These are phyloP conservation scores for Arthroderma sp. DNA, from an alignment of 2,329 filamentous ascomycete species.

Conservation along the genomic window DNA sequence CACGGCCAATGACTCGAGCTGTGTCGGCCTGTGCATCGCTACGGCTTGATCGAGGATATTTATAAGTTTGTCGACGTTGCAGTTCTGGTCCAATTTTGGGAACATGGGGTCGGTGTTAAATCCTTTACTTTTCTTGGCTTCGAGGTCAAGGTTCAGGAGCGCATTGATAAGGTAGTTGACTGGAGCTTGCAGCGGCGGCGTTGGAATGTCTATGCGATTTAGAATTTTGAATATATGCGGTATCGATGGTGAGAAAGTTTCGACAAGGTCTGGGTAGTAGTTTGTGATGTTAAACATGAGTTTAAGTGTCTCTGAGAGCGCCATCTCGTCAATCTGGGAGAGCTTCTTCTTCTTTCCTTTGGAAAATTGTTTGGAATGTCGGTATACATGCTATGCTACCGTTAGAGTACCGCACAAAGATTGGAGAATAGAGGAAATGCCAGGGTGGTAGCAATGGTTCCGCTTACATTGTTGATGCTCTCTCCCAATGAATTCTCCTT, in stretches of 20 bases:
- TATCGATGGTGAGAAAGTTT: slow-evolving; percentile 54
- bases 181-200: slow-evolving; percentile 59
- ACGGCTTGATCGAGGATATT: slow-evolving; percentile 56
- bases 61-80: slow-evolving; percentile 52
- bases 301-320: slow-evolving; percentile 71
- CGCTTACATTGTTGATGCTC: slow-evolving; percentile 44
- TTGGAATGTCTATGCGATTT: slow-evolving; percentile 43
- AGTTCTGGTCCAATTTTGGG: slow-evolving; percentile 47
- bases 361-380: slow-evolving; percentile 50
- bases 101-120: slow-evolving; percentile 46
- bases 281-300: slow-evolving; percentile 80
- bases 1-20: slow-evolving; percentile 59
- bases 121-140: slow-evolving; percentile 36
- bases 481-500: slow-evolving; percentile 53
- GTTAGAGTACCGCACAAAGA: neutral
- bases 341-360: slow-evolving; percentile 24
- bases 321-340: slow-evolving; percentile 54
- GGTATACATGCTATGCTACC: slow-evolving; percentile 44
- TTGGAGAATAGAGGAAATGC: neutral
- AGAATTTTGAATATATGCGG: slow-evolving; percentile 60
- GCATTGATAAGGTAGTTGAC: slow-evolving; percentile 64
- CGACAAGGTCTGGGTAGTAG: slow-evolving; percentile 49
- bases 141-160: slow-evolving; percentile 63
- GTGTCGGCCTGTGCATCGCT: slow-evolving; percentile 47
- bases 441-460: neutral